Evolutionary conservation across 192 early-diverging fungal genomes (phyloP).

Genomic region (Rhizophagus sp.): DNA sequence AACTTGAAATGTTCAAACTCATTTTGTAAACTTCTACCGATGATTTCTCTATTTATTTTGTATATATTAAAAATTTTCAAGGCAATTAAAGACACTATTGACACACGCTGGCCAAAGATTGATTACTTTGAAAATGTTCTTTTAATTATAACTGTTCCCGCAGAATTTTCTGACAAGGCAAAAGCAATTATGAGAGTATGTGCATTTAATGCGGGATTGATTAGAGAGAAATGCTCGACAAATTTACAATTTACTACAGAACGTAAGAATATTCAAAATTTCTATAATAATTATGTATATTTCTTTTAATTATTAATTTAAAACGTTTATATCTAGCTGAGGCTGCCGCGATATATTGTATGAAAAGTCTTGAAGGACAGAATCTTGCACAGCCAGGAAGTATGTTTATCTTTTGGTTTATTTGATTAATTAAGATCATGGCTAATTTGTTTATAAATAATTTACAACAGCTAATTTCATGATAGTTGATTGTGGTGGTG

Average conservation of each 20-base stretch:
- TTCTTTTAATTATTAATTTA: neutral
- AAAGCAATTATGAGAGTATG: constrained; percentile 55
- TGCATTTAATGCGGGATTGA: constrained; percentile 51
- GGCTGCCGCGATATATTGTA: too few relatives aligned
- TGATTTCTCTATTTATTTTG: too few relatives aligned
- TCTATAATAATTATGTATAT: neutral
- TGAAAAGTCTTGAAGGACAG: too few relatives aligned
- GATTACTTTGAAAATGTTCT: constrained; percentile 1
- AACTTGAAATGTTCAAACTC: too few relatives aligned
- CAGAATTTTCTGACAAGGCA: constrained; percentile 24
- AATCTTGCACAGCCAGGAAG: too few relatives aligned
- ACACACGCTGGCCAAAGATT: neutral
- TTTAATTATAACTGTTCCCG: neutral
- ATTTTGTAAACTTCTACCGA: too few relatives aligned
- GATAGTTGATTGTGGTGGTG: too few relatives aligned
- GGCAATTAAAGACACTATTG: neutral
- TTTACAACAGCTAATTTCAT: too few relatives aligned
- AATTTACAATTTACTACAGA: neutral
- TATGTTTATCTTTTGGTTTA: too few relatives aligned
- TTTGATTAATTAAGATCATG: too few relatives aligned
- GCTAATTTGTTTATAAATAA: too few relatives aligned
- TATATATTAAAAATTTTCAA: neutral
- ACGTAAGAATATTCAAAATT: neutral
- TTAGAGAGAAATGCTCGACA: constrained; percentile 18
- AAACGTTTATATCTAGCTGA: neutral